A percentile compares a stretch with the other conserved stretches of the same genome.
Conservation (phyloP, 805 yeast species). For the Schwanniomyces vanrijiae region DNA sequence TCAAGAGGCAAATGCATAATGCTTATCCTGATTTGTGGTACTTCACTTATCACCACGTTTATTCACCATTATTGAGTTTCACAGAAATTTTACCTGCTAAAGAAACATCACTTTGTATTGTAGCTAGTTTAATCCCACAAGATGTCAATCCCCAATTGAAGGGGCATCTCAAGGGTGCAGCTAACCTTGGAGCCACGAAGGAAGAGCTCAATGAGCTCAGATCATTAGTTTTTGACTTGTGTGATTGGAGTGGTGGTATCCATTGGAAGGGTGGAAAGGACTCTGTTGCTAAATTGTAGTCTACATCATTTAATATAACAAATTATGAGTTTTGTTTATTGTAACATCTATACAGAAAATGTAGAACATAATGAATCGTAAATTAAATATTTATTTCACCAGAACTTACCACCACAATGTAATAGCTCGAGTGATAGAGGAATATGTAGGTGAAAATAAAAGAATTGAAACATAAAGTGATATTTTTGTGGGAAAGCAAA, state of each 20-base stretch:
- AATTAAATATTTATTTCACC: slow-evolving; percentile 1
- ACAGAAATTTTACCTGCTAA: slow-evolving; percentile 58
- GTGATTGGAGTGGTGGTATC: slow-evolving; percentile 70
- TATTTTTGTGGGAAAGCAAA: not conserved
- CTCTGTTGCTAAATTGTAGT: slow-evolving; percentile 52
- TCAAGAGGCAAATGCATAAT: slow-evolving; percentile 61
- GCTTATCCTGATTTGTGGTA: slow-evolving; percentile 88
- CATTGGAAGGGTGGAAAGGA: slow-evolving; percentile 51
- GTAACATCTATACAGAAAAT: not conserved
- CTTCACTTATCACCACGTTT: slow-evolving; percentile 69
- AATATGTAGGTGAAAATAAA: not conserved
- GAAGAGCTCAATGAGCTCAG: slow-evolving; percentile 65
- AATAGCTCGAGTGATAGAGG: not conserved
- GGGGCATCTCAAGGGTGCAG: slow-evolving; percentile 87
- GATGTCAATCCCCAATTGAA: slow-evolving; percentile 91
- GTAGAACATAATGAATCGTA: slow-evolving; percentile 1
- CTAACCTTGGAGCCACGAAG: slow-evolving; percentile 69
- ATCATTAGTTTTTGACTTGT: slow-evolving; percentile 58
- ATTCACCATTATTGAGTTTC: slow-evolving; percentile 74
- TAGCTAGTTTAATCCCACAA: slow-evolving; percentile 83
- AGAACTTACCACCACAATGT: not conserved
- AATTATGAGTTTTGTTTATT: not conserved
- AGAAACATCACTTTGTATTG: slow-evolving; percentile 76
- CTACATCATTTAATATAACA: not conserved
- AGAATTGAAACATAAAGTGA: not conserved